Conservation (phyloP, 305 asterid species). For the Rubia occidens region DNA sequence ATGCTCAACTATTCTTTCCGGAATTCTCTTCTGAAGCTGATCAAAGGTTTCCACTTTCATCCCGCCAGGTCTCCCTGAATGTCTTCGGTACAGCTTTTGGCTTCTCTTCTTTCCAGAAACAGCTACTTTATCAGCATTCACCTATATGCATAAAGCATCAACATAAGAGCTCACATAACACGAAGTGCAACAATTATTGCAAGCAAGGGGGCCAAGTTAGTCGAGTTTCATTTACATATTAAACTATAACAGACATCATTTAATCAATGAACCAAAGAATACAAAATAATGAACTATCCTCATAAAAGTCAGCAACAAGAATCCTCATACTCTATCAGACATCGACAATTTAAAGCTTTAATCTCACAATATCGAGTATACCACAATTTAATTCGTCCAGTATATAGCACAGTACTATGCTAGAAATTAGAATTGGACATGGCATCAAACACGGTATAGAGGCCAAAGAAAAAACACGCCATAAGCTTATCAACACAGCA, state of each 20-base stretch:
- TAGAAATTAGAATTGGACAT: neutral
- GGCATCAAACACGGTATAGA: neutral
- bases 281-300: neutral
- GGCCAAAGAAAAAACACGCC: too few species aligned
- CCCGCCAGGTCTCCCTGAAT: constrained; percentile 96
- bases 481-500: neutral
- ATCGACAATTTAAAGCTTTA: neutral
- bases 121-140: constrained; percentile 85
- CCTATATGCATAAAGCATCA: constrained; percentile 25
- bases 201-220: neutral
- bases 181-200: neutral
- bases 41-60: constrained; percentile 89
- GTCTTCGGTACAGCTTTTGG: constrained; percentile 80
- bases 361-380: neutral
- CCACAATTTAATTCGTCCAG: neutral
- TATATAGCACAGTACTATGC: neutral
- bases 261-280: neutral
- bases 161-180: constrained; percentile 4
- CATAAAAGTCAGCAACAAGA: neutral
- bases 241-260: neutral
- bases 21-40: constrained; percentile 85
- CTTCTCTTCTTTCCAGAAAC: constrained; percentile 85
- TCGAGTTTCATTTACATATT: neutral
- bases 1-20: constrained; percentile 93
- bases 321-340: constrained; percentile 1